Conservation (phyloP, 2,329 filamentous ascomycete species). For the Pseudopyricularia javanii region DNA sequence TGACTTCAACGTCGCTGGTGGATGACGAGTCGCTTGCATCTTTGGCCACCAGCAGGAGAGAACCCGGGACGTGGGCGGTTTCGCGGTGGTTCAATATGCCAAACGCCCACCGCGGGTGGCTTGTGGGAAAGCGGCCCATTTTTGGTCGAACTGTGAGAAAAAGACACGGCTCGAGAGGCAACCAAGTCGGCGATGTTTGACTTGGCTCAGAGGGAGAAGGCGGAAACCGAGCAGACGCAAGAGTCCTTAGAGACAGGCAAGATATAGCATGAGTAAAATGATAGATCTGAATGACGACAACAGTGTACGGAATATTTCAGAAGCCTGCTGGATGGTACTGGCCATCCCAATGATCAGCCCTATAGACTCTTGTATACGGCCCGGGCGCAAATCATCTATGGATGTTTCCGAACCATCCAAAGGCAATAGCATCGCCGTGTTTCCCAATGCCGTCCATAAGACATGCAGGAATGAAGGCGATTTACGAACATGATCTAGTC, state of each 20-base stretch:
- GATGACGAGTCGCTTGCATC: slow-evolving; percentile 46
- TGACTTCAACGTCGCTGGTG: slow-evolving; percentile 44
- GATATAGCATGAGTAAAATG: too few species aligned
- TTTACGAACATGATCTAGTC: too few species aligned
- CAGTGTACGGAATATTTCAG: neutral
- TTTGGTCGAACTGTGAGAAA: too few species aligned
- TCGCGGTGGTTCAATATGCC: slow-evolving; percentile 73
- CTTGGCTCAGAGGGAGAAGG: too few species aligned
- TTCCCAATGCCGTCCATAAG: neutral
- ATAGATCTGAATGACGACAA: neutral
- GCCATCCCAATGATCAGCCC: neutral
- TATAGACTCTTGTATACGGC: neutral
- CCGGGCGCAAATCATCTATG: neutral
- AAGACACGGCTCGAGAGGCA: too few species aligned
- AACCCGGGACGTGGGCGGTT: slow-evolving; percentile 68
- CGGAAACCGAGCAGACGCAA: too few species aligned
- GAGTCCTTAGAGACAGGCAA: too few species aligned
- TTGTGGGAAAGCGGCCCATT: neutral
- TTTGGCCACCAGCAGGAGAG: slow-evolving; percentile 42
- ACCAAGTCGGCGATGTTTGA: too few species aligned
- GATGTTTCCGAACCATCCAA: neutral
- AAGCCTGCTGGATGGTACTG: neutral
- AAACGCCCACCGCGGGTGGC: slow-evolving; percentile 42
- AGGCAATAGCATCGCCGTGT: neutral
- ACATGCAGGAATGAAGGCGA: neutral